Base-by-base conservation (phyloP, 306 rosid species). In the Vigna unguiculata region DNA sequence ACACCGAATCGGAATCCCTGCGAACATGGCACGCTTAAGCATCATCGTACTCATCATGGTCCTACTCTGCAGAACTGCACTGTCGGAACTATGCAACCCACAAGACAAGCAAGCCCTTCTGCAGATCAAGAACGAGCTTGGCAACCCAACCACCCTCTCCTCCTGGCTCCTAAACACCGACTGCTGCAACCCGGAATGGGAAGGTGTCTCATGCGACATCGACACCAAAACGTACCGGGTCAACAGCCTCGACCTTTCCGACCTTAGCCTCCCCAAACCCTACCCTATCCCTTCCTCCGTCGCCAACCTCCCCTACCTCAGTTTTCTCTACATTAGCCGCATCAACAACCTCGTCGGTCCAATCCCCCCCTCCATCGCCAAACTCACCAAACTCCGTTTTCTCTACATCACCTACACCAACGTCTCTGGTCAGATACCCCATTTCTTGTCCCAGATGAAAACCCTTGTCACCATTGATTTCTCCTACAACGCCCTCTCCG, bases 181-280 rank as follows among this genome's bases (percentile, higher is more conserved):
- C 15, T 81, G 85, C 17, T 81, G 85, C 52, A 11, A 62, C 74
- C 15, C 0, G 40, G 2, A 34, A 34, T 81, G 85, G 85, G 0
- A 41, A 3, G 78, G 81, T 3, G 69, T 81, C 5, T 0, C 1
- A 2, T 81, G 85, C 59, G 85, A 81, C 69, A 52, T 74, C 2
- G 78, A 76, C 74, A 69, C 61, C 52, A 20, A 61, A 69, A 81
- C 85, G 21, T 69, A 69, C 55, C 81, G 85, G 1, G 61, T 81
- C 46, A 14, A n/a, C 69, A 0, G 4, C 53, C 72, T 81, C 28
- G 2, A 10, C 52, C 69, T 81, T 69, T 0, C 6, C 15, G 0
- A n/a, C 17, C 48, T 75, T 38, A 2, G 13, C 69, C 85, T 81
- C 19, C 46, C 53, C 17, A 1, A 16, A 17, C 69, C 78, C 1